Evolutionary conservation across 257 asterid genomes (phyloP), one percentile per base, ranked within the genome.

Genomic region (Forsythia viridissima): DNA sequence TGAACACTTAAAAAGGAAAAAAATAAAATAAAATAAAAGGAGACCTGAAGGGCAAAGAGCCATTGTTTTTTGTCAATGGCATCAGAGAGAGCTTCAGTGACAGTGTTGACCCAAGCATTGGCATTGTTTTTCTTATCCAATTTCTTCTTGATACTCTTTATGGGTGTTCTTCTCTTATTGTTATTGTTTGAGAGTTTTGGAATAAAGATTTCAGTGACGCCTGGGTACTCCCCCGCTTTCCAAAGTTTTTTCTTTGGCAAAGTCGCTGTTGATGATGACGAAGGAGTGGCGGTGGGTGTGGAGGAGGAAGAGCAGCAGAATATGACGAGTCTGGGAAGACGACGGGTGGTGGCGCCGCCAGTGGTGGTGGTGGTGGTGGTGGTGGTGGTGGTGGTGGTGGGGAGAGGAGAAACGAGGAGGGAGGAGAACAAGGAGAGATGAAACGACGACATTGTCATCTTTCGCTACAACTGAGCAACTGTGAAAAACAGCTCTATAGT

Each of bases 141-240:
- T 75, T 85, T 93, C 82, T 89, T 93, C 89, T 90, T 93, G 83
- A 92, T 88, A 83, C 90, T 91, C 87, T 89, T 95, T 2, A 88
- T 85, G 13, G 92, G 97, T 12, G 85, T 85, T 82, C 85, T 87
- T 68, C 66, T 87, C 39, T 69, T 80, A 43, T 75, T 84, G 13
- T 71, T 82, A 72, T 48, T 36, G 77, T 12, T 77, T 4, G 86
- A 79, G 43, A 81, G 82, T 38, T 79, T 73, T 4, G 91, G 76
- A 43, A 34, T 6, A 11, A 92, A 86, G 78, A 88, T 69, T 24
- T 87, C 85, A 6, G 78, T 69, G 72, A 80, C 24, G 24, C 90
- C 96, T 6, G 97, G 96, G 68, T 89, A 89, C 77, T 92, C 94
- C 11, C 96, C 94, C 24, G 87, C 82, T 82, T 95, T 93, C 97